Percentiles rank a stretch among this genome's conserved stretches.
phyloP scores from a whole-genome alignment of 306 rosid genomes.

The Albizia julibrissin region DNA sequence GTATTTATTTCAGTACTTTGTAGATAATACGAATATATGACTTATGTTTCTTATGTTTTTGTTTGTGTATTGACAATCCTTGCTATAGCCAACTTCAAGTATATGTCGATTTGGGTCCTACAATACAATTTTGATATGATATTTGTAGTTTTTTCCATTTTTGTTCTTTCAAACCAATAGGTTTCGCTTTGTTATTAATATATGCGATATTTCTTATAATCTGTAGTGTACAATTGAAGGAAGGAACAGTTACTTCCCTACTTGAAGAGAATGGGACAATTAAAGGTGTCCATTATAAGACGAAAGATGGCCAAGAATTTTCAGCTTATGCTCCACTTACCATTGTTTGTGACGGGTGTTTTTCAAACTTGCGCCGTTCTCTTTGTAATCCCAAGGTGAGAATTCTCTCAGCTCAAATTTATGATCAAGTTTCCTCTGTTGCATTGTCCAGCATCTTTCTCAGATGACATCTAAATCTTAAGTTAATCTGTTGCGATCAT shows the following conservation, averaged over 20 bases:
- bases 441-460: slow-evolving; percentile 13
- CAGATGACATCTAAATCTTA: background rate
- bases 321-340: slow-evolving; percentile 81
- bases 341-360: slow-evolving; percentile 95
- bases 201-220: slow-evolving; percentile 15
- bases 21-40: slow-evolving; percentile 9
- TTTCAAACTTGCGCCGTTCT: slow-evolving; percentile 92
- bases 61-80: background rate
- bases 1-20: slow-evolving; percentile 45
- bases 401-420: slow-evolving; percentile 20
- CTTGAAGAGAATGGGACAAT: slow-evolving; percentile 82
- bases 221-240: slow-evolving; percentile 67
- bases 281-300: slow-evolving; percentile 86
- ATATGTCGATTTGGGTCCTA: background rate
- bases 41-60: background rate
- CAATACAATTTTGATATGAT: background rate
- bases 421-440: background rate
- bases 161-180: slow-evolving; percentile 23
- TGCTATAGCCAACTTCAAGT: background rate
- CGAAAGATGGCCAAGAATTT: slow-evolving; percentile 64
- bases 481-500: slow-evolving; percentile 1
- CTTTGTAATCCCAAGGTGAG: slow-evolving; percentile 86
- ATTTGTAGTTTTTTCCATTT: slow-evolving; percentile 19
- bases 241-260: slow-evolving; percentile 91
- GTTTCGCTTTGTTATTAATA: slow-evolving; percentile 13